Evolutionary conservation across 768 basidiomycete species (phyloP), one percentile per base, ranked within the genome.

Genomic region (Rhizopogon rudus): DNA sequence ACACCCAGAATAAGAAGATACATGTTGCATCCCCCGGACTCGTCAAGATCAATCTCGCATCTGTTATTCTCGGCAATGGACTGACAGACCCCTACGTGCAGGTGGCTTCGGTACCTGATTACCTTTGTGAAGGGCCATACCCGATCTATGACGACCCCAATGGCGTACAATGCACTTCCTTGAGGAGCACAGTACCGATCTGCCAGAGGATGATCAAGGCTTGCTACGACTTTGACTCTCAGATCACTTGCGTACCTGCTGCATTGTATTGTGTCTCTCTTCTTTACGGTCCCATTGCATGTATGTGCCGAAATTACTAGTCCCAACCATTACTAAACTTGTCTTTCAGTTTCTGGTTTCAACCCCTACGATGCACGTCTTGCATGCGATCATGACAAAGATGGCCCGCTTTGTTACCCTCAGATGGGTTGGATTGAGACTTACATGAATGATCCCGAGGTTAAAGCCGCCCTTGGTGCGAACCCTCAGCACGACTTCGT

Each of bases 311-410:
- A n/a, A 3, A 16, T 8, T 45, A 16, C 5, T 52, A 8, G 16
- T 35, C 9, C 12, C 43, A 9, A 22, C 51, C 51, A 54, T 42
- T 35, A 29, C 41, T 54, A 46, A 28, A 31, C 41, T 55, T 48
- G 44, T 13, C 41, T 35, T 22, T 56, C 41, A 88, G 84, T 82
- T 66, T 73, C 77, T n/a, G 89, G 88, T 2, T 67, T 87, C 46
- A 98, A 98, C 72, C 85, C 91, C 8, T 98, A 98, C 69, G 95
- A 98, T 63, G 88, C 91, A 3, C 84, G 93, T 58, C 73, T 68
- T 54, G 78, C 74, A 58, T 97, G 95, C 65, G 86, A 97, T 66
- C 80, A 76, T 40, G 57, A 75, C 28, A 81, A 80, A 62, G 87
- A 94, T 57, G 88, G 86, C 3, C 74, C 80, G 2, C 74, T 90